These are phyloP conservation scores for Cordia subcordata DNA, from an alignment of 257 asterid species.

Conservation along the genomic window DNA sequence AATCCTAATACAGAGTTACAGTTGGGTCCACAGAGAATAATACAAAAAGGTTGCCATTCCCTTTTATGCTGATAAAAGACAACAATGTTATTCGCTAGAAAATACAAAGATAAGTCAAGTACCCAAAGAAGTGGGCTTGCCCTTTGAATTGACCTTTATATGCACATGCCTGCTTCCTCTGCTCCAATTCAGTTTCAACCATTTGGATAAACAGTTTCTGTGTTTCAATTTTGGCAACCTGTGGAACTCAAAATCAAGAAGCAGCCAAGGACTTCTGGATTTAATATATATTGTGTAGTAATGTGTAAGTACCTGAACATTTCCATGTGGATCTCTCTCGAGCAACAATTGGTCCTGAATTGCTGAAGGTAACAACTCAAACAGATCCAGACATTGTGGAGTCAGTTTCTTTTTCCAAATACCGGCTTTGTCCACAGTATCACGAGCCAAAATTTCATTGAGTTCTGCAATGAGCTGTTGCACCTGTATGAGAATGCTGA, in stretches of 20 bases:
- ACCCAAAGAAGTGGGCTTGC: slow-evolving; percentile 97
- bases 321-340: slow-evolving; percentile 99
- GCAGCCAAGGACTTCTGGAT: slow-evolving; percentile 1
- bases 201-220: slow-evolving; percentile 97
- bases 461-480: slow-evolving; percentile 90
- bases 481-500: too few species aligned
- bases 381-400: slow-evolving; percentile 66
- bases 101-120: slow-evolving; percentile 2
- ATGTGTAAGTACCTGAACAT: slow-evolving; percentile 96
- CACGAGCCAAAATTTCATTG: slow-evolving; percentile 95
- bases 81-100: not conserved
- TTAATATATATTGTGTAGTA: not conserved
- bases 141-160: slow-evolving; percentile 76
- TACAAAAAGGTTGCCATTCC: not conserved
- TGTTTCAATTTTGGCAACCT: slow-evolving; percentile 97
- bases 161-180: slow-evolving; percentile 54
- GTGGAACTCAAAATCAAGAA: slow-evolving; percentile 8
- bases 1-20: too few species aligned
- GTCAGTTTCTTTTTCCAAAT: slow-evolving; percentile 80
- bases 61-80: not conserved
- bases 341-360: slow-evolving; percentile 95
- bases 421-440: slow-evolving; percentile 88
- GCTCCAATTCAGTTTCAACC: slow-evolving; percentile 92
- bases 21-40: too few species aligned
- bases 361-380: slow-evolving; percentile 76